Conservation (phyloP, 2,329 filamentous ascomycete species). For the Pestalotiopsis sp. region DNA sequence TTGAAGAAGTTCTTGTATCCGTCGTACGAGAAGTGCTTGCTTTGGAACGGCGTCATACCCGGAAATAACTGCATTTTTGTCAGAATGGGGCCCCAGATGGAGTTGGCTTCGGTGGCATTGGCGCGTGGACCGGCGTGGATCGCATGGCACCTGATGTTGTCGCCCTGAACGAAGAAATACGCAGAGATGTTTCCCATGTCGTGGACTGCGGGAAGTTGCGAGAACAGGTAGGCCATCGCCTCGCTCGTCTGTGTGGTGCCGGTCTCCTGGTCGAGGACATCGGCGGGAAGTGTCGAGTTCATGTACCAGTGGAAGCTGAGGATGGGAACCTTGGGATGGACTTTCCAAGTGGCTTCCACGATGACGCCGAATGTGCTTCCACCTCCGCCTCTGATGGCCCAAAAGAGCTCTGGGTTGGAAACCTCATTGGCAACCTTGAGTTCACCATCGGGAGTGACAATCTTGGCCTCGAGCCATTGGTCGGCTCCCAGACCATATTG, state of each 20-base stretch:
- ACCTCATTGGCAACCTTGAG: not conserved
- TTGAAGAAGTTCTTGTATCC: not conserved
- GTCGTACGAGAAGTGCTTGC: not conserved
- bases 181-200: not conserved
- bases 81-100: not conserved
- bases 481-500: not conserved
- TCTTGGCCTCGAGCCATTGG: not conserved
- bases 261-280: not conserved
- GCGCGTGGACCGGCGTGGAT: not conserved
- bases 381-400: slow-evolving; percentile 2
- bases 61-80: not conserved
- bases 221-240: not conserved
- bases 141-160: not conserved
- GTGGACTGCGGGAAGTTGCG: not conserved
- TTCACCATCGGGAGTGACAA: not conserved
- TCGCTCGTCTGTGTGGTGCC: not conserved
- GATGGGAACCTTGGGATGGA: not conserved
- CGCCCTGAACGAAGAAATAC: not conserved
- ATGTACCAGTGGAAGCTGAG: not conserved
- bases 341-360: slow-evolving; percentile 1
- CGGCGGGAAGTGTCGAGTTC: not conserved
- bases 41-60: not conserved
- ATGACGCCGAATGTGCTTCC: not conserved
- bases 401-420: slow-evolving; percentile 1
- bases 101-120: not conserved